Evolutionary conservation across 306 rosid species (phyloP).

Genomic region (Oxytropis ochrocephala): DNA sequence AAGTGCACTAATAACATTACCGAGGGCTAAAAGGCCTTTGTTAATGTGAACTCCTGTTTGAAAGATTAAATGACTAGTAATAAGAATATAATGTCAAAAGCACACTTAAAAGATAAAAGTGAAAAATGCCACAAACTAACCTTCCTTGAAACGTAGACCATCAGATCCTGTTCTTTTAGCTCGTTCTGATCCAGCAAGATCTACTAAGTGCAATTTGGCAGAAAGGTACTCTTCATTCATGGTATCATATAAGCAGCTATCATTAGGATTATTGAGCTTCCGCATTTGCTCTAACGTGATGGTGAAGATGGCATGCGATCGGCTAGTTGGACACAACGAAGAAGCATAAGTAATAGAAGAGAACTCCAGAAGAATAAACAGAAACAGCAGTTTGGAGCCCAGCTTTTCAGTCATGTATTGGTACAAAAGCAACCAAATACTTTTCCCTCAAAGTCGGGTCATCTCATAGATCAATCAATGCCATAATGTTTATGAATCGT

Average conservation of each 20-base stretch:
- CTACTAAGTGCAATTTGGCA: slow-evolving; percentile 95
- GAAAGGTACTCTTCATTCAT: slow-evolving; percentile 84
- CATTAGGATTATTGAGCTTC: slow-evolving; percentile 48
- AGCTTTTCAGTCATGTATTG: slow-evolving; percentile 2
- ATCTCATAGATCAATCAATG: background rate
- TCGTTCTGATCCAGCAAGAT: slow-evolving; percentile 99
- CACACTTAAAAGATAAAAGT: background rate
- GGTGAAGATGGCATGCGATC: slow-evolving; percentile 99
- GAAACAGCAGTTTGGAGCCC: slow-evolving; percentile 2
- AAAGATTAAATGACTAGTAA: slow-evolving; percentile 21
- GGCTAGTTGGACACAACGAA: slow-evolving; percentile 45
- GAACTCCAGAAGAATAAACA: slow-evolving; percentile 10
- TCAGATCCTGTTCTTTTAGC: slow-evolving; percentile 99
- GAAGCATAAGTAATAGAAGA: slow-evolving; percentile 28
- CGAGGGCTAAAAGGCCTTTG: slow-evolving; percentile 98
- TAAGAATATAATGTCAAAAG: slow-evolving; percentile 14
- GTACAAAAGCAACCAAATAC: background rate
- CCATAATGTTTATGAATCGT: background rate
- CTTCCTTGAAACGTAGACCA: slow-evolving; percentile 98
- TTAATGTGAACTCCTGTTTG: slow-evolving; percentile 92
- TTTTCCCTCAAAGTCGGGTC: background rate
- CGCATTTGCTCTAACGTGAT: slow-evolving; percentile 97
- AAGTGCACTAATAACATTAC: slow-evolving; percentile 98
- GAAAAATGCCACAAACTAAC: slow-evolving; percentile 30
- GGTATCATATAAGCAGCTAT: slow-evolving; percentile 36